These are phyloP conservation scores for Phialophora tarda DNA, from an alignment of 2,329 filamentous ascomycete genomes.

Conservation along the genomic window DNA sequence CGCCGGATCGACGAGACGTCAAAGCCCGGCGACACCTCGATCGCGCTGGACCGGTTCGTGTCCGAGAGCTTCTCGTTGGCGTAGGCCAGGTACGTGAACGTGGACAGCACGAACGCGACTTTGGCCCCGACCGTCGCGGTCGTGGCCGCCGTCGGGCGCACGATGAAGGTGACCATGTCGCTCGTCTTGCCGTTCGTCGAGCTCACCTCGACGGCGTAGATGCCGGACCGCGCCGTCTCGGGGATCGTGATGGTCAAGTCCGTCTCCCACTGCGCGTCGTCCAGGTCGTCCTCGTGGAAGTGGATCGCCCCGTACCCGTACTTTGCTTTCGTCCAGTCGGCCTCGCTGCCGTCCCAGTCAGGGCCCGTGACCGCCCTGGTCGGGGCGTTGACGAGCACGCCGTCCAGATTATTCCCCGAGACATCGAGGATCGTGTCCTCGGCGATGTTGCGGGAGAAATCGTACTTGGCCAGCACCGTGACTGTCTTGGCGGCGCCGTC, in stretches of 20 bases:
- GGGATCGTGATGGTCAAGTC: slow-evolving; percentile 44
- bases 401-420: slow-evolving; percentile 41
- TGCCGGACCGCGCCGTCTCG: slow-evolving; percentile 38
- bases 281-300: slow-evolving; percentile 49
- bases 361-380: slow-evolving; percentile 45
- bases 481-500: slow-evolving; percentile 22
- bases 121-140: slow-evolving; percentile 22
- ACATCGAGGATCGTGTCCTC: slow-evolving; percentile 41
- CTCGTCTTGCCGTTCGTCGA: slow-evolving; percentile 34
- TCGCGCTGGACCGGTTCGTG: slow-evolving; percentile 37
- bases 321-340: slow-evolving; percentile 45
- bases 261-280: slow-evolving; percentile 47
- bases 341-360: slow-evolving; percentile 45
- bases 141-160: slow-evolving; percentile 41
- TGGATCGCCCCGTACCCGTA: slow-evolving; percentile 49
- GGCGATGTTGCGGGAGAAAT: slow-evolving; percentile 29
- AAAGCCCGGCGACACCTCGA: slow-evolving; percentile 30
- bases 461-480: slow-evolving; percentile 25
- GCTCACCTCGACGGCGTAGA: slow-evolving; percentile 42
- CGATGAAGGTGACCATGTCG: slow-evolving; percentile 47
- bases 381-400: slow-evolving; percentile 45
- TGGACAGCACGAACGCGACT: slow-evolving; percentile 45
- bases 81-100: slow-evolving; percentile 50
- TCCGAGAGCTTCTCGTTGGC: slow-evolving; percentile 50
- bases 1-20: slow-evolving; percentile 18